phyloP scores from a whole-genome alignment of 2,329 filamentous ascomycete genomes.

The Samsoniella hepiali region DNA sequence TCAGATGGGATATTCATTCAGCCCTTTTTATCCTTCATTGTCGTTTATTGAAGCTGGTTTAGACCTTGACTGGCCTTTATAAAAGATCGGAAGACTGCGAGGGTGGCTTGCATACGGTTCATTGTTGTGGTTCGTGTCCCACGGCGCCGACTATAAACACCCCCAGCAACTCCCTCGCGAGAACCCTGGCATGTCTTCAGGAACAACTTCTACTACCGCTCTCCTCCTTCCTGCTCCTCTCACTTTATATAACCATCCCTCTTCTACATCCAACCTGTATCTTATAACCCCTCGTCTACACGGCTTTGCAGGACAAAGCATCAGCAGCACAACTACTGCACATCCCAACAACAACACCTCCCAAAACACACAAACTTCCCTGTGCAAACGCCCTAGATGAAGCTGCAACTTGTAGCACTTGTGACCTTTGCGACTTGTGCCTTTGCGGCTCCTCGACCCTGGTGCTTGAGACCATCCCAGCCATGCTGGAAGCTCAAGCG shows the following conservation, averaged over 20 bases:
- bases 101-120: not conserved
- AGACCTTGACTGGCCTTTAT: not conserved
- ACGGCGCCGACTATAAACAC: not conserved
- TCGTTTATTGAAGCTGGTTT: not conserved
- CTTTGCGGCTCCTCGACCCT: not conserved
- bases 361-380: not conserved
- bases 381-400: not conserved
- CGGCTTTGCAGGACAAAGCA: slow-evolving; percentile 2
- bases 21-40: not conserved
- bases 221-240: not conserved
- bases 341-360: not conserved
- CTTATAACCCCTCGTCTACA: not conserved
- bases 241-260: not conserved
- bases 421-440: not conserved
- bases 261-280: too few species aligned
- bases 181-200: too few species aligned
- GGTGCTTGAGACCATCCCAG: slow-evolving; percentile 1
- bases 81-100: not conserved
- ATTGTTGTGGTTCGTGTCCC: not conserved
- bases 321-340: not conserved
- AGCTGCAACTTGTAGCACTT: not conserved
- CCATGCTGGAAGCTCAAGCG: slow-evolving; percentile 32
- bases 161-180: not conserved
- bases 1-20: not conserved
- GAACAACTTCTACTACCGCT: not conserved